phyloP scores from a whole-genome alignment of 2,329 filamentous ascomycete genomes.

The Paracorniculantispora psalliotae region DNA sequence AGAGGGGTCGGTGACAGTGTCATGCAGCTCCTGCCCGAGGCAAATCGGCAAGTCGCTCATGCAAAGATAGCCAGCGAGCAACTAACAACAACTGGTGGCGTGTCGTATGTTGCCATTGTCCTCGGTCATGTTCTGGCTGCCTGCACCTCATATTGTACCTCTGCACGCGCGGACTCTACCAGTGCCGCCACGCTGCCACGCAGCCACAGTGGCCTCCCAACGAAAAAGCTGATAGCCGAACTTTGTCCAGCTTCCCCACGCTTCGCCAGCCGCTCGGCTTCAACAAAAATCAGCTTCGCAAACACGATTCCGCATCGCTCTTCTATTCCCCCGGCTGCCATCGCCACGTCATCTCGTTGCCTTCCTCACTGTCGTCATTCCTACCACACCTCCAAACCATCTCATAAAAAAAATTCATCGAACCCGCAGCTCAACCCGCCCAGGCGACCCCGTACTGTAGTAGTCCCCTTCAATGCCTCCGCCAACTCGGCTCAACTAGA shows the following conservation, averaged over 20 bases:
- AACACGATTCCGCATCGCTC: not conserved
- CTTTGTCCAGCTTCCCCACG: not conserved
- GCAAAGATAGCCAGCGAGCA: not conserved
- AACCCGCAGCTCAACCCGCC: not conserved
- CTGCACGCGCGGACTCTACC: too few relatives aligned
- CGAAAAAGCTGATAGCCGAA: conserved; percentile 4
- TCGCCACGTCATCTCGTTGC: too few relatives aligned
- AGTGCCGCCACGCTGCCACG: not conserved
- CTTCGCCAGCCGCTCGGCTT: conserved; percentile 4
- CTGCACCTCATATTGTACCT: too few relatives aligned
- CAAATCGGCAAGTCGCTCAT: not conserved
- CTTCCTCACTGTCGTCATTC: not conserved
- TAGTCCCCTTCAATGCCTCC: not conserved
- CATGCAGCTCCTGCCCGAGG: conserved; percentile 2
- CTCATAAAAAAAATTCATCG: not conserved
- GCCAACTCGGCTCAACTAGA: not conserved
- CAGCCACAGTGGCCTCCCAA: not conserved
- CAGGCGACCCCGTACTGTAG: too few relatives aligned
- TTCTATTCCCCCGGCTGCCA: too few relatives aligned
- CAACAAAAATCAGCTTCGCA: conserved; percentile 5
- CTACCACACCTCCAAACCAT: not conserved
- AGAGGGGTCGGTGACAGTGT: conserved; percentile 3
- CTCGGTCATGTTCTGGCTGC: too few relatives aligned
- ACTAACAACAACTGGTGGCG: too few relatives aligned
- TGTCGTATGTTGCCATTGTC: not conserved